Evolutionary conservation across 179 eudicot genomes (phyloP).

Genomic region (Monotropa hypopitys): DNA sequence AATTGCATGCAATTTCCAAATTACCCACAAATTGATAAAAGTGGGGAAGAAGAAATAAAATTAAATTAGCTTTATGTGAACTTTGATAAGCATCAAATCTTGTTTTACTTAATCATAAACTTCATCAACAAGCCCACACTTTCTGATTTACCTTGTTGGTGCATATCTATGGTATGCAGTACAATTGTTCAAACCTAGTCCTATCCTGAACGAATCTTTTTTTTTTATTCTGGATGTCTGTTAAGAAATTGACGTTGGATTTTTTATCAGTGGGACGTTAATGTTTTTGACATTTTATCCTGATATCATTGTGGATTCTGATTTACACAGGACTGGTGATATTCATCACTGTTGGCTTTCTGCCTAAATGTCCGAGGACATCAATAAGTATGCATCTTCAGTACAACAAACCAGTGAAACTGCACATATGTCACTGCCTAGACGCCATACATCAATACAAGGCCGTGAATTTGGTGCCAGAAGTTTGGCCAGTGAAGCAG

Average conservation of each 20-base stretch:
- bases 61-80: background rate
- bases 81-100: background rate
- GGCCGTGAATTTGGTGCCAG: conserved; percentile 1
- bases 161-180: background rate
- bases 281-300: background rate
- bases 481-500: conserved; percentile 6
- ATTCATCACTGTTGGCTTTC: background rate
- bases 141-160: background rate
- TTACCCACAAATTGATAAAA: background rate
- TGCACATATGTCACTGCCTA: conserved; percentile 1
- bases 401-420: conserved; percentile 9
- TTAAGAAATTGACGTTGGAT: background rate
- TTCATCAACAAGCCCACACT: conserved; percentile 1
- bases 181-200: background rate
- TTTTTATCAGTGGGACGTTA: background rate
- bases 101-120: background rate
- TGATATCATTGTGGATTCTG: background rate
- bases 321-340: background rate
- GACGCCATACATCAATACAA: conserved; percentile 3
- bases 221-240: background rate
- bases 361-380: conserved; percentile 14
- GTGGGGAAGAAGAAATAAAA: background rate
- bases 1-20: background rate
- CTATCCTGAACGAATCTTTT: background rate
- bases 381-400: conserved; percentile 16